These are phyloP conservation scores for Candida gorgasii DNA, from an alignment of 805 yeast species.

Conservation along the genomic window DNA sequence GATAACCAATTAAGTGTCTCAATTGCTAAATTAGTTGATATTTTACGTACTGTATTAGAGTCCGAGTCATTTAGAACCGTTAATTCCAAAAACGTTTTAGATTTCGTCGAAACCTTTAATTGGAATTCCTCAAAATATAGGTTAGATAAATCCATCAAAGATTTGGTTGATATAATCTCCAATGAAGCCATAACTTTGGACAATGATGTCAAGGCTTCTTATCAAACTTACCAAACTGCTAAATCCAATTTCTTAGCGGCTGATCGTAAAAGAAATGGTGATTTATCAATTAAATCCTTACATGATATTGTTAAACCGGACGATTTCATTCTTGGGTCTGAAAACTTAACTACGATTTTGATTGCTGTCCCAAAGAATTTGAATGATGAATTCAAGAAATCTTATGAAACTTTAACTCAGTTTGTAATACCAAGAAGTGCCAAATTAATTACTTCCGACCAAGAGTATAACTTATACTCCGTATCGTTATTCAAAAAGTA, in stretches of 20 bases:
- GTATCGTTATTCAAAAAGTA: constrained; percentile 86
- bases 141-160: constrained; percentile 77
- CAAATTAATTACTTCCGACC: constrained; percentile 63
- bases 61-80: constrained; percentile 31
- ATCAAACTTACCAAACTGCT: constrained; percentile 74
- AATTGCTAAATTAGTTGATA: constrained; percentile 74
- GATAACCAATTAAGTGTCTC: constrained; percentile 77
- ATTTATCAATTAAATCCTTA: constrained; percentile 83
- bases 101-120: constrained; percentile 69
- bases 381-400: constrained; percentile 57
- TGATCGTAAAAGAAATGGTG: constrained; percentile 92
- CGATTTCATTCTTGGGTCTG: constrained; percentile 83
- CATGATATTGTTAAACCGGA: constrained; percentile 84
- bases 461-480: constrained; percentile 70
- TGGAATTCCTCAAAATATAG: constrained; percentile 92
- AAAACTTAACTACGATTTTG: constrained; percentile 80
- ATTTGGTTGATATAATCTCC: constrained; percentile 67
- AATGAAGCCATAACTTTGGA: constrained; percentile 83
- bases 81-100: constrained; percentile 51
- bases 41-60: constrained; percentile 49
- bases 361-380: constrained; percentile 80
- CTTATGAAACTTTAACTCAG: constrained; percentile 73
- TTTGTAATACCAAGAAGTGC: constrained; percentile 96
- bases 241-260: constrained; percentile 82
- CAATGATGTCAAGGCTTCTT: constrained; percentile 77